Conservation (phyloP, 495 filamentous ascomycete genomes). For the Daldinia grandis region DNA sequence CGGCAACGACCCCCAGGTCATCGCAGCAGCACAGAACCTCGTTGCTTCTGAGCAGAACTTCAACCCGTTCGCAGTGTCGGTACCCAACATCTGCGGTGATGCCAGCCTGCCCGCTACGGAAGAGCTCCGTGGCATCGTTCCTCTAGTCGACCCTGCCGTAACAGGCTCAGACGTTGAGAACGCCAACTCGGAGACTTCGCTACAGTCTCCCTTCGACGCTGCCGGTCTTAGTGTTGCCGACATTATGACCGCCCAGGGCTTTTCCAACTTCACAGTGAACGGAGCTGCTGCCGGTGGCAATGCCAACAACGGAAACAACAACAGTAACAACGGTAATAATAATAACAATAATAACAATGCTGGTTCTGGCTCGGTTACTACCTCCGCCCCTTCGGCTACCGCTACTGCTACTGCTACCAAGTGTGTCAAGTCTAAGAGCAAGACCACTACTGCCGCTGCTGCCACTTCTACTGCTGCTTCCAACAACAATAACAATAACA, state of each 20-base stretch:
- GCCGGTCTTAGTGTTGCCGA: constrained; percentile 64
- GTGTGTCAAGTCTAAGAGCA: constrained; percentile 11
- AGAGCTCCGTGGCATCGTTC: constrained; percentile 66
- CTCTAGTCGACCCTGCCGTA: constrained; percentile 66
- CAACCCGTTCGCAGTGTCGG: constrained; percentile 65
- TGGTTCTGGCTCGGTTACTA: constrained; percentile 8
- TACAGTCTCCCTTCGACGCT: constrained; percentile 60
- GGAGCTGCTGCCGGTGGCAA: constrained; percentile 39
- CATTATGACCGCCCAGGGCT: constrained; percentile 59
- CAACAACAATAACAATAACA: constrained; percentile 53
- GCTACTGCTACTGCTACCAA: constrained; percentile 24
- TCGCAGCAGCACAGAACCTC: constrained; percentile 64
- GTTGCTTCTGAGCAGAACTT: constrained; percentile 75
- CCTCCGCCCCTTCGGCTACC: constrained; percentile 31
- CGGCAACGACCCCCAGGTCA: constrained; percentile 58
- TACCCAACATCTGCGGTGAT: constrained; percentile 67
- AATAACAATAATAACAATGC: constrained; percentile 15
- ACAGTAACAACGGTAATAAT: background rate
- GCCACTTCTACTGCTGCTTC: constrained; percentile 37
- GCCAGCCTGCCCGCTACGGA: constrained; percentile 62
- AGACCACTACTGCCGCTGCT: constrained; percentile 25
- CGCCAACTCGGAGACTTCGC: constrained; percentile 59
- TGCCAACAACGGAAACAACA: constrained; percentile 6
- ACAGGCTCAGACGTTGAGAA: constrained; percentile 61
- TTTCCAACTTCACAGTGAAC: constrained; percentile 63